These are phyloP conservation scores for Cryptococcus depauperatus DNA, from an alignment of 1,284 basidiomycete genomes.

Conservation along the genomic window DNA sequence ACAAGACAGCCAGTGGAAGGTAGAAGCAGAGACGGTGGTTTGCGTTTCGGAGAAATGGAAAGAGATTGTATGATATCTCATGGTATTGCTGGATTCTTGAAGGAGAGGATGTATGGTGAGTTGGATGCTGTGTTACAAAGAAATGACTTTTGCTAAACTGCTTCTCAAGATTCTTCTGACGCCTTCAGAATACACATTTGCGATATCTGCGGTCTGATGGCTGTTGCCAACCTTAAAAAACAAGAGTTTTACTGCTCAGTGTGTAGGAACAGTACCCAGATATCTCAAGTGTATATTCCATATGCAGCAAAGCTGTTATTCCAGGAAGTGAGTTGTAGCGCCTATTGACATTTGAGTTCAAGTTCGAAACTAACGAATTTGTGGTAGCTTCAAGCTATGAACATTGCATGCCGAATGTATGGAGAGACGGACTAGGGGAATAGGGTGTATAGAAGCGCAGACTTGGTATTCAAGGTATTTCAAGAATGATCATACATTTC, in stretches of 20 bases:
- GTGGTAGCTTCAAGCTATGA: constrained; percentile 28
- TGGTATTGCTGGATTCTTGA: constrained; percentile 95
- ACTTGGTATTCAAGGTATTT: too few species aligned
- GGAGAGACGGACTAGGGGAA: constrained; percentile 26
- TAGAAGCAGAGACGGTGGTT: constrained; percentile 93
- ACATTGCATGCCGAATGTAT: constrained; percentile 40
- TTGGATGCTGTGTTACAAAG: constrained; percentile 32
- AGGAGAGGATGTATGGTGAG: constrained; percentile 82
- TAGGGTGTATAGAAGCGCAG: too few species aligned
- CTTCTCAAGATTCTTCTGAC: constrained; percentile 54
- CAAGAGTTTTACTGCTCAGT: constrained; percentile 53
- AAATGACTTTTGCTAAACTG: not conserved
- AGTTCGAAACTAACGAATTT: not conserved
- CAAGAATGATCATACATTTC: too few species aligned
- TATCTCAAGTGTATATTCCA: constrained; percentile 82
- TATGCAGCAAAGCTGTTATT: constrained; percentile 58
- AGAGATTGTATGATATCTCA: constrained; percentile 97
- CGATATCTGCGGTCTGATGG: constrained; percentile 88
- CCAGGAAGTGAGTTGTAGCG: constrained; percentile 26
- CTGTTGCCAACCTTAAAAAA: constrained; percentile 76
- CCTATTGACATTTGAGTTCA: not conserved
- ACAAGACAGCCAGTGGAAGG: constrained; percentile 99
- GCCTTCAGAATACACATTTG: constrained; percentile 94
- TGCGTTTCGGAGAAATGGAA: constrained; percentile 99
- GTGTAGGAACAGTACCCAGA: constrained; percentile 91